Conservation (phyloP, 1,284 basidiomycete species). For the Apiotrichum laibachii region DNA sequence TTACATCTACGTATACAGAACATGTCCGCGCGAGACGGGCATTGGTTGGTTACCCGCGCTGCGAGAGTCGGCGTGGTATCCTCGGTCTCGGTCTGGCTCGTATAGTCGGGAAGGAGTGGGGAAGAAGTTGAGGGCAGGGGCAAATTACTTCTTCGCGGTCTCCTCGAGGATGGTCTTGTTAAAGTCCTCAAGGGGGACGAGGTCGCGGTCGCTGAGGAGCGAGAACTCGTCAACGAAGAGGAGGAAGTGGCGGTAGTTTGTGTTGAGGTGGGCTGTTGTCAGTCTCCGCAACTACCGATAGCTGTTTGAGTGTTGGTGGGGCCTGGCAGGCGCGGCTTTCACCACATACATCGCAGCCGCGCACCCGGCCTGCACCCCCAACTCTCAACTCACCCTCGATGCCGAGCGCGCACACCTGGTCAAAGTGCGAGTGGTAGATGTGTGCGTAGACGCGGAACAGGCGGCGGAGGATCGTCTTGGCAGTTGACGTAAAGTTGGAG, state of each 20-base stretch:
- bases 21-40: no score
- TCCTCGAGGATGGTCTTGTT: slow-evolving; percentile 93
- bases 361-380: not conserved
- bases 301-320: no score
- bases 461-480: slow-evolving; percentile 86
- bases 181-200: slow-evolving; percentile 91
- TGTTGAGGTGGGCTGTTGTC: slow-evolving; percentile 86
- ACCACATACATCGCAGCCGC: no score
- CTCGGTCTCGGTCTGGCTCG: no score
- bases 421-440: slow-evolving; percentile 99
- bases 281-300: not conserved
- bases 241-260: slow-evolving; percentile 97
- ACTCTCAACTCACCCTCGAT: slow-evolving; percentile 75
- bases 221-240: slow-evolving; percentile 97
- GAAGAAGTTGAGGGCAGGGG: no score
- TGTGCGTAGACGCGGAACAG: slow-evolving; percentile 98
- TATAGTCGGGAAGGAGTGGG: no score
- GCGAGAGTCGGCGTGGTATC: no score
- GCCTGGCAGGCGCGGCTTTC: no score
- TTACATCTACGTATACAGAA: slow-evolving; percentile 8
- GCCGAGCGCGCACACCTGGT: slow-evolving; percentile 94
- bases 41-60: no score
- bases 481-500: slow-evolving; percentile 81
- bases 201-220: slow-evolving; percentile 94
- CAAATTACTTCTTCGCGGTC: slow-evolving; percentile 28